Base-by-base conservation (phyloP, 495 filamentous ascomycete species). In the Mycothermus thermophilus region DNA sequence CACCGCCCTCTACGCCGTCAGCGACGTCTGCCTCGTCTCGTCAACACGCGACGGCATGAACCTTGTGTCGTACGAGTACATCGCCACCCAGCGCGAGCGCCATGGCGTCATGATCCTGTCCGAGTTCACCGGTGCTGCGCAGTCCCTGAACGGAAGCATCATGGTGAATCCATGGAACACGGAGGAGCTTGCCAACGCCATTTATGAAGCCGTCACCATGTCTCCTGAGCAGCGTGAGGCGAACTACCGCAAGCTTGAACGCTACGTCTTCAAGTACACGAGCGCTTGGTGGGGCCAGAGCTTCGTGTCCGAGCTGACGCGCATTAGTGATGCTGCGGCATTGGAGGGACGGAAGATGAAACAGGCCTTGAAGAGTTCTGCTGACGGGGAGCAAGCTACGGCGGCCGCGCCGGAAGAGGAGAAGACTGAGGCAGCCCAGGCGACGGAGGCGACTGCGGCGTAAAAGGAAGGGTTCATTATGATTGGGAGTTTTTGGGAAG, bases 1-100 rank as follows among this genome's bases (percentile, higher is more conserved):
- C n/a, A 80, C 85, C 17, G 87, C 88, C 0, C 62, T 96, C 2
- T 96, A 96, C 46, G 80, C 83, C 19, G 71, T 93, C 24, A 83
- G 82, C 8, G 87, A 94, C 52, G 80, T 80, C 27, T 96, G 87
- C 50, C 67, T 96, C 5, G 79, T 94, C 31, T 81, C 80, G 10
- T 93, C 85, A 0, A 92, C 80, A 1, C 71, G 87, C n/a, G 88
- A 94, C 49, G 88, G 88, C 38, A 94, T 96, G 88, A 96, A 96
- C 51, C 72, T 94, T 8, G 88, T 96, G 16, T 85, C 82, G 15
- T 94, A 86, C 59, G 88, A 96, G 57, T 96, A 94, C 58, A 85
- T 94, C 31, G 87, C 88, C 2, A 84, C 79, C 21, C 88, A 94
- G 49, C 63, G 79, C 40, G 69, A 86, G 42, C 71, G 77, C 8